Evolutionary conservation across 495 filamentous ascomycete species (phyloP).

Genomic region (Terfezia claveryi): DNA sequence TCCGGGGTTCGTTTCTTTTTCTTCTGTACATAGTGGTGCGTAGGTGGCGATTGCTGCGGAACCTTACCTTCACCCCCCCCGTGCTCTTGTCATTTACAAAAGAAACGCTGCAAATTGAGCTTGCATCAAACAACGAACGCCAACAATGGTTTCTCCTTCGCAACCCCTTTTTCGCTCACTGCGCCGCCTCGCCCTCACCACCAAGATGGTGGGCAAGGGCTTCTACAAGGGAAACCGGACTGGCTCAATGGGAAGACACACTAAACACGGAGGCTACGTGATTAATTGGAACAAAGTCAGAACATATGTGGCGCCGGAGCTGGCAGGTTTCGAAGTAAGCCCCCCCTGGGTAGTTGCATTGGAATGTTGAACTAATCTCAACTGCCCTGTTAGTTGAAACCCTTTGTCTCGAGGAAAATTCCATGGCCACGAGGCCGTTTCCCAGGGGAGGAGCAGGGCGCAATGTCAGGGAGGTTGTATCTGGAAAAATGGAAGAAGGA

Average conservation of each 20-base stretch:
- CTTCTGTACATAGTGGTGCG: no score
- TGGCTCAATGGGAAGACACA: conserved; percentile 69
- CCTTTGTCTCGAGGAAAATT: conserved; percentile 56
- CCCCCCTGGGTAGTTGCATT: not conserved
- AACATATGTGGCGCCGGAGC: conserved; percentile 60
- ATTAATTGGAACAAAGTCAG: conserved; percentile 73
- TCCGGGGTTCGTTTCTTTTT: no score
- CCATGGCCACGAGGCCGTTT: conserved; percentile 27
- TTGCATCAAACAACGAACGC: not conserved
- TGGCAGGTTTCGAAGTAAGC: conserved; percentile 50
- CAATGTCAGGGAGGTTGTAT: conserved; percentile 36
- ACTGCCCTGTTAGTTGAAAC: conserved; percentile 41
- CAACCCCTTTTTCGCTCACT: conserved; percentile 24
- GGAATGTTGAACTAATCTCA: conserved; percentile 3
- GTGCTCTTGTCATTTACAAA: not conserved
- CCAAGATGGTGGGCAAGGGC: conserved; percentile 76
- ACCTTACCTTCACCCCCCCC: not conserved
- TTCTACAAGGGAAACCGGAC: conserved; percentile 92
- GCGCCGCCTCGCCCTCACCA: conserved; percentile 55
- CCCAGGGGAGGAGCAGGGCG: conserved; percentile 24
- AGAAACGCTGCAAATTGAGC: not conserved
- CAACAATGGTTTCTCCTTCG: not conserved
- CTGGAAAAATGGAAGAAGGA: conserved; percentile 45
- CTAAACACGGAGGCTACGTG: conserved; percentile 60
- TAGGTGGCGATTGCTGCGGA: not conserved